These are phyloP conservation scores for Picea engelmannii DNA, from an alignment of 83 land plant species.

Conservation along the genomic window DNA sequence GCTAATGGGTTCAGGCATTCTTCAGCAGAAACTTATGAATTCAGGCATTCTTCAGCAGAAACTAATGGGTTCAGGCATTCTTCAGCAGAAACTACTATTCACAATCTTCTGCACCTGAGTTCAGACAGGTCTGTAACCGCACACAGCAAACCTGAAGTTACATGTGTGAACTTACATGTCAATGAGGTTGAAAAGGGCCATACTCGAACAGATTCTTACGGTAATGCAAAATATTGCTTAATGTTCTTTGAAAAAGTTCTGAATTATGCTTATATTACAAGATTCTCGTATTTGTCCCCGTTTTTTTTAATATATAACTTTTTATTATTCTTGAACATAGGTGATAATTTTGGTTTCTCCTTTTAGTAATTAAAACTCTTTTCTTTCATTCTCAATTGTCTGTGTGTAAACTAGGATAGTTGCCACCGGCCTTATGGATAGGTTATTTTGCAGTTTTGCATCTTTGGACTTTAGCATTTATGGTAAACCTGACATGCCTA, in stretches of 20 bases:
- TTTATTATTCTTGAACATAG: not conserved
- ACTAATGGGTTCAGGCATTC: no score
- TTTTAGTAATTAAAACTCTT: not conserved
- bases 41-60: no score
- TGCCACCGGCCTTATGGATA: not conserved
- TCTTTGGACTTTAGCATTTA: not conserved
- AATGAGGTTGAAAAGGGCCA: no score
- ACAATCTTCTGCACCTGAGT: conserved; percentile 1
- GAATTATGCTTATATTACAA: not conserved
- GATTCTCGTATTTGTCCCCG: not conserved
- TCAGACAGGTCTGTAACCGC: not conserved
- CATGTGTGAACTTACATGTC: not conserved
- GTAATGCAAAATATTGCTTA: not conserved
- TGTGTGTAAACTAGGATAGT: not conserved
- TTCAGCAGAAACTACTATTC: not conserved
- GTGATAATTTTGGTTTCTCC: not conserved
- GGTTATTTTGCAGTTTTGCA: not conserved
- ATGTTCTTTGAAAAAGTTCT: not conserved
- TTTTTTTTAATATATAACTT: not conserved
- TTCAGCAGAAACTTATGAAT: no score
- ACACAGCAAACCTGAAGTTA: conserved; percentile 1
- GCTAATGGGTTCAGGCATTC: no score
- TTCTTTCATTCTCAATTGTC: not conserved
- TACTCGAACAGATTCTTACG: not conserved
- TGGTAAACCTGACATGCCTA: not conserved